Conservation (phyloP, 495 filamentous ascomycete species). For the Neurospora sp. region DNA sequence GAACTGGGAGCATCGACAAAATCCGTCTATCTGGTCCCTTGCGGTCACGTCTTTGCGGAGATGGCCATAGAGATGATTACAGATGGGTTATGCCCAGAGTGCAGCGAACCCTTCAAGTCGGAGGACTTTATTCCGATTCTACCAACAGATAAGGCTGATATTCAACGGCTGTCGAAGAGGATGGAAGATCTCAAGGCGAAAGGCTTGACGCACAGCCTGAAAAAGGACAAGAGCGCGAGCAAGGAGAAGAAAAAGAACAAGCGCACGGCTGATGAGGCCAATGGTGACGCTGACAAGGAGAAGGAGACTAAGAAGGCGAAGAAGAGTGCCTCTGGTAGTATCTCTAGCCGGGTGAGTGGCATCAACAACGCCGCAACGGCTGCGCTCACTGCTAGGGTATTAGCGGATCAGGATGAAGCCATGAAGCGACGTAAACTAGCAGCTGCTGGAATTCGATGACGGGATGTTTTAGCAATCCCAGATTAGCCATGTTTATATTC, state of each 20-base stretch:
- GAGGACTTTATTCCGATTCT: conserved; percentile 81
- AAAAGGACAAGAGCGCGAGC: conserved; percentile 79
- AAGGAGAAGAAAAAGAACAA: conserved; percentile 33
- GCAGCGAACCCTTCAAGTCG: conserved; percentile 59
- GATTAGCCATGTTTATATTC: neutral
- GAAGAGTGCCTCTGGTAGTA: conserved; percentile 3
- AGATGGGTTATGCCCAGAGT: conserved; percentile 45
- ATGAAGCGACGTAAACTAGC: conserved; percentile 69
- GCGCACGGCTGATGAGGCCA: conserved; percentile 36
- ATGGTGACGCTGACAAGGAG: conserved; percentile 13
- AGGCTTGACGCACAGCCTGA: conserved; percentile 77
- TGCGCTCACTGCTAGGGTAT: conserved; percentile 69
- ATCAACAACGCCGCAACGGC: conserved; percentile 87
- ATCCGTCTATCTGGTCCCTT: conserved; percentile 85
- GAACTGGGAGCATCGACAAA: conserved; percentile 69
- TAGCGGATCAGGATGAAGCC: conserved; percentile 73
- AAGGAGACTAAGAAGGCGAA: conserved; percentile 15
- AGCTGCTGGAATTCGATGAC: conserved; percentile 1
- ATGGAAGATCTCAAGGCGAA: conserved; percentile 53
- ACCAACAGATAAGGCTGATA: conserved; percentile 58
- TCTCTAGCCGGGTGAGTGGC: conserved; percentile 33
- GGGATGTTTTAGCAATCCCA: too few relatives aligned
- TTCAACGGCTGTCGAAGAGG: conserved; percentile 56
- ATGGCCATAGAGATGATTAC: conserved; percentile 68
- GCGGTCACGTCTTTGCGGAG: conserved; percentile 89